A percentile compares a stretch with the other conserved stretches of the same genome.
These are phyloP conservation scores for Leccinum pallidistipes DNA, from an alignment of 1,284 basidiomycete genomes.

Conservation along the genomic window DNA sequence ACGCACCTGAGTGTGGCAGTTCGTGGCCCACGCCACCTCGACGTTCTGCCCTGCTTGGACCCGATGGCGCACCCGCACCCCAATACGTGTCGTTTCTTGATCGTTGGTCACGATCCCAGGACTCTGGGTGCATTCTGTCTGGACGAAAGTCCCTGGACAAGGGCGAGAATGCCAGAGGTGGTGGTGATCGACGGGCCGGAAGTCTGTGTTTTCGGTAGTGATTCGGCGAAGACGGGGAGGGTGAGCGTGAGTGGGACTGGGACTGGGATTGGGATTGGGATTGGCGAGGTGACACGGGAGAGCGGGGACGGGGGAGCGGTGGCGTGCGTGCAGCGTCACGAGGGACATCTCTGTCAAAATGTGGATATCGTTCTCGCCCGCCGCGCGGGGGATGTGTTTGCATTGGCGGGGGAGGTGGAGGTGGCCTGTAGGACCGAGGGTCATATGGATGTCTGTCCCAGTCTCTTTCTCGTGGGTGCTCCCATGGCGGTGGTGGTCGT, in stretches of 20 bases:
- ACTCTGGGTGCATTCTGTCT: conserved; percentile 35
- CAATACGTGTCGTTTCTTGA: conserved; percentile 17
- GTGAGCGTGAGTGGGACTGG: conserved; percentile 26
- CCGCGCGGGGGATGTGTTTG: conserved; percentile 17
- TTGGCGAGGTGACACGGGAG: conserved; percentile 20
- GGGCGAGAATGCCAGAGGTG: conserved; percentile 37
- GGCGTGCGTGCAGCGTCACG: conserved; percentile 33
- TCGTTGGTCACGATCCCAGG: conserved; percentile 27
- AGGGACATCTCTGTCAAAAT: conserved; percentile 24
- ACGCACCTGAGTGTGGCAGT: conserved; percentile 13
- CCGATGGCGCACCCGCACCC: conserved; percentile 7
- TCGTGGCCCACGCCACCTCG: conserved; percentile 14
- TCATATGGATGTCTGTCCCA: conserved; percentile 26
- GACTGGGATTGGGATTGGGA: conserved; percentile 3
- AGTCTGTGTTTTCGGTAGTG: conserved; percentile 44
- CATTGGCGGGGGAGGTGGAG: conserved; percentile 7
- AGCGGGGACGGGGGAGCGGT: conserved; percentile 30
- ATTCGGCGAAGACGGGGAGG: conserved; percentile 36
- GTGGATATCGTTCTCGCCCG: conserved; percentile 24
- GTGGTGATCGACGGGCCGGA: conserved; percentile 40
- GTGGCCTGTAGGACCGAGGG: conserved; percentile 22
- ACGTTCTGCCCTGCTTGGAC: conserved; percentile 8
- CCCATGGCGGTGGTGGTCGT: conserved; percentile 22
- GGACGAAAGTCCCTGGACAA: conserved; percentile 32
- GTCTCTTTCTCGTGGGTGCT: conserved; percentile 22